phyloP scores from a whole-genome alignment of 768 basidiomycete genomes.

The Auricularia sp. region DNA sequence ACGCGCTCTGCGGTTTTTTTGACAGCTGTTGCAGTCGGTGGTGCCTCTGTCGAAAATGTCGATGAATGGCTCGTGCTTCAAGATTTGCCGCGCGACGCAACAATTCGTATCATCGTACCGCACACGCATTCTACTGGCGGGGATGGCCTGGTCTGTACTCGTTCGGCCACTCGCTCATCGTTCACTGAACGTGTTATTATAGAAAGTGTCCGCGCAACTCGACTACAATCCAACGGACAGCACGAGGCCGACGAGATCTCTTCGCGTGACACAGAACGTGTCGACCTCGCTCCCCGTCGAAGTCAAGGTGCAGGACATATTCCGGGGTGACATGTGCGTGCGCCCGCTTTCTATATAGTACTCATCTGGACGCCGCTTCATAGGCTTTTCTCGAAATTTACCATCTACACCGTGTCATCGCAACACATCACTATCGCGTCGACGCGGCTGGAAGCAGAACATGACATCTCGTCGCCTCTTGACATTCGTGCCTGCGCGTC shows the following conservation, averaged over 20 bases:
- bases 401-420: slow-evolving; percentile 69
- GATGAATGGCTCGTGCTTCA: slow-evolving; percentile 3
- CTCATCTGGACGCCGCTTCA: background rate
- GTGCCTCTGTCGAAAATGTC: slow-evolving; percentile 4
- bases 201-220: slow-evolving; percentile 62
- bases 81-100: background rate
- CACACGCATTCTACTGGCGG: background rate
- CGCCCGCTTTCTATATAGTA: background rate
- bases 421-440: slow-evolving; percentile 55
- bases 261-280: slow-evolving; percentile 46
- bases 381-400: slow-evolving; percentile 87
- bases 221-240: slow-evolving; percentile 47
- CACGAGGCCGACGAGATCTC: slow-evolving; percentile 27
- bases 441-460: slow-evolving; percentile 12
- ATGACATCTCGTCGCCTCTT: background rate
- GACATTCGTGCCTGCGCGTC: background rate
- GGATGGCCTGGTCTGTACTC: background rate
- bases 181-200: background rate
- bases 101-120: background rate
- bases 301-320: slow-evolving; percentile 95
- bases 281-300: slow-evolving; percentile 70
- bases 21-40: background rate
- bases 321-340: slow-evolving; percentile 68
- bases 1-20: background rate
- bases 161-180: background rate